Evolutionary conservation across 495 filamentous ascomycete species (phyloP), one percentile per base, ranked within the genome.

Genomic region (Beverwykella pulmonaria): DNA sequence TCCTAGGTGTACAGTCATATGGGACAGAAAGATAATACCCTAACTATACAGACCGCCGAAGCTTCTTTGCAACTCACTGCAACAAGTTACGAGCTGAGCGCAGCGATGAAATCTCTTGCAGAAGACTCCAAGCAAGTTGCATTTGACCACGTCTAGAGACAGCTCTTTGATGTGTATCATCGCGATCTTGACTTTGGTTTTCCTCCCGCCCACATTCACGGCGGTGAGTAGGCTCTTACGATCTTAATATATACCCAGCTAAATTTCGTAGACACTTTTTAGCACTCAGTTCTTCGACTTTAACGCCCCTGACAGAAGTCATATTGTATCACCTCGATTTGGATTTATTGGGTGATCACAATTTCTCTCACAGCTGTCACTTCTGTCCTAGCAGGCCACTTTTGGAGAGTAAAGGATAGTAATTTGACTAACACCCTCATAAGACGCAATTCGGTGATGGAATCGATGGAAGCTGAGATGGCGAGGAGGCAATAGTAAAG

Each of bases 131-230:
- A 58, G 26, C 27, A 44, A 10, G 41, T 64, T n/a, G n/a, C 14
- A 57, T 8, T 12, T 52, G 29, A 32, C 55, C 9, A 60, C 62
- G 2, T 60, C 36, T n/a, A 14, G 39, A 20, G 62, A 65, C 27
- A 52, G 55, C 47, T 20, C 55, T 10, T 9, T 39, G 15, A 65
- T 65, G 62, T 25, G 23, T 9, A 60, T 53, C 12, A 49, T 65
- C 20, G 53, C 62, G 8, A 54, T 32, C 19, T 26, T 65, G n/a
- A 65, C 62, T 2, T 5, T 52, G 22, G 14, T 62, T 12, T 65
- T 65, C 57, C 46, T 65, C 2, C 62, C 62, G 4, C 25, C 62
- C 7, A 65, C 58, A 12, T 65, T 65, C 57, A 65, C 62, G 1
- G 62, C 55, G 6, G 61, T 64, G 41, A 5, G 61, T 64, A 46